A percentile compares a stretch with the other conserved stretches of the same genome.
Evolutionary conservation across 352 stramenopile species (phyloP).

Genomic region (Phytophthora ramorum): DNA sequence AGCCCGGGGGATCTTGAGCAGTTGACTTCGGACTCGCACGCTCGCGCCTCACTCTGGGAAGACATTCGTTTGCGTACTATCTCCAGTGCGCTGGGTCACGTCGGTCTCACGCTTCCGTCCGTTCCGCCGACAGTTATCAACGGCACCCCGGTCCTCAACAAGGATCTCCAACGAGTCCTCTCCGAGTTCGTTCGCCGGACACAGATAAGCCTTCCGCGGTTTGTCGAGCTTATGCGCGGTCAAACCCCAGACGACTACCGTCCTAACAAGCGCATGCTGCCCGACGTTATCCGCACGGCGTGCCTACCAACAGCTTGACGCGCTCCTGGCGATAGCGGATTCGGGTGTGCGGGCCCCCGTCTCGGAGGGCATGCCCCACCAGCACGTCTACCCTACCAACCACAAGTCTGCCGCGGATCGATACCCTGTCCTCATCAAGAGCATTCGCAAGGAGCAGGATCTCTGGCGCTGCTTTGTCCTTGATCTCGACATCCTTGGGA

Average conservation of each 20-base stretch:
- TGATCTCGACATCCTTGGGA: neutral
- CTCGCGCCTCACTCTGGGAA: too few species aligned
- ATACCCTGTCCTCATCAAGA: neutral
- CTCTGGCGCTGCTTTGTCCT: neutral
- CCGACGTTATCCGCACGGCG: neutral
- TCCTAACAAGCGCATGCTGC: constrained; percentile 6
- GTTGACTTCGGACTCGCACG: too few species aligned
- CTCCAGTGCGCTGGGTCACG: too few species aligned
- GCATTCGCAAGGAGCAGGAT: neutral
- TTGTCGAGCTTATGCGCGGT: constrained; percentile 20
- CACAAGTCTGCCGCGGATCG: neutral
- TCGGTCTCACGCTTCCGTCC: too few species aligned
- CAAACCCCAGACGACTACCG: constrained; percentile 13
- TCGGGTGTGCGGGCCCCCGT: neutral
- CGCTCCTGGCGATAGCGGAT: neutral
- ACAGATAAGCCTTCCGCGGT: neutral
- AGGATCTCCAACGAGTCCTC: constrained; percentile 1
- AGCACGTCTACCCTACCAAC: neutral
- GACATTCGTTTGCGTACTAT: too few species aligned
- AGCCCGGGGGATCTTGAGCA: too few species aligned
- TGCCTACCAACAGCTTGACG: neutral
- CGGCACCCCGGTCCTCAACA: too few species aligned
- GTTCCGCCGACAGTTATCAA: too few species aligned
- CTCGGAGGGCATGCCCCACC: too few species aligned
- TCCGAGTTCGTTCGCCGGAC: constrained; percentile 13